These are phyloP conservation scores for Fusarium nisikadoi DNA, from an alignment of 2,329 filamentous ascomycete species.

Conservation along the genomic window DNA sequence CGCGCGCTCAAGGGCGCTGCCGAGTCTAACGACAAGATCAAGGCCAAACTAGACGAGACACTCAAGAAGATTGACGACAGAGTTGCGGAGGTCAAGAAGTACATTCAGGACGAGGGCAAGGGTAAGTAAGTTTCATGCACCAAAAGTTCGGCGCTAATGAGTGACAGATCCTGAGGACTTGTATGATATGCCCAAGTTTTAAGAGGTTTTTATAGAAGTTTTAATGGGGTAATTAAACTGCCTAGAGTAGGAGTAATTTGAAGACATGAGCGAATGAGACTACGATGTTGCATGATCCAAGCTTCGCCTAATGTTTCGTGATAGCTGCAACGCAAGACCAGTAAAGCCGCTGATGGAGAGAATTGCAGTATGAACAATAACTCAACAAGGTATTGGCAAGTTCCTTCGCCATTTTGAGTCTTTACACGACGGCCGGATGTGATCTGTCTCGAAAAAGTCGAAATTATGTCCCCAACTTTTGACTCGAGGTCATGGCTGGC, in stretches of 20 bases:
- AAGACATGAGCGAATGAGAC: not conserved
- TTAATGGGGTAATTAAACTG: not conserved
- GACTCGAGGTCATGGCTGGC: not conserved
- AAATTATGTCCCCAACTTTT: not conserved
- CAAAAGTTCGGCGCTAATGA: not conserved
- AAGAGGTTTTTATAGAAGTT: not conserved
- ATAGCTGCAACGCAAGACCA: not conserved
- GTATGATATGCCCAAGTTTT: constrained; percentile 37
- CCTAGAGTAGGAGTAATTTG: not conserved
- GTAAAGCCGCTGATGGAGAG: not conserved
- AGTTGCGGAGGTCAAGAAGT: constrained; percentile 61
- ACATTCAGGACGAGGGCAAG: constrained; percentile 63
- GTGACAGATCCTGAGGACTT: constrained; percentile 35
- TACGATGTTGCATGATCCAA: not conserved
- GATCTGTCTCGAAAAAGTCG: not conserved
- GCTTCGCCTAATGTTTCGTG: not conserved
- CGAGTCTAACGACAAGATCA: constrained; percentile 59
- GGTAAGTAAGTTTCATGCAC: constrained; percentile 49
- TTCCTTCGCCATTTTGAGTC: not conserved
- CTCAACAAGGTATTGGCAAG: fast-evolving
- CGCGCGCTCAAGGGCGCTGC: constrained; percentile 62
- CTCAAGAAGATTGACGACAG: constrained; percentile 59
- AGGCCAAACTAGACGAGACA: constrained; percentile 56
- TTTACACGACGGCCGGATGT: not conserved
- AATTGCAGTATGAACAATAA: not conserved